Evolutionary conservation across 2,329 filamentous ascomycete genomes (phyloP).

Genomic region (Aspergillus sergii): DNA sequence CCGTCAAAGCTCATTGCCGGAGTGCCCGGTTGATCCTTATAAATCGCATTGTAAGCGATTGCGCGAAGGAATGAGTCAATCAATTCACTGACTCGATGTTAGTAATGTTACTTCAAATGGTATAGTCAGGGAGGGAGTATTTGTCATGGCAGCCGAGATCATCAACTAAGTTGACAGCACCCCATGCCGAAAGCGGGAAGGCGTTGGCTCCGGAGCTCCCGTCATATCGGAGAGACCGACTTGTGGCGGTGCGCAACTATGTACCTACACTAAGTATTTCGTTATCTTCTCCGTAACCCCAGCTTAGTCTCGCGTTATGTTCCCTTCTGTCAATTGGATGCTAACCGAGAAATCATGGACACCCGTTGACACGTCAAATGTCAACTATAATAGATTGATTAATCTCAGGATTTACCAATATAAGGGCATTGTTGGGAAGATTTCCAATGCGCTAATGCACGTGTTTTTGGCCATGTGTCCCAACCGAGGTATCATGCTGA

Average conservation of each 20-base stretch:
- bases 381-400: background rate
- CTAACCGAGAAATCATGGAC: background rate
- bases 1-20: background rate
- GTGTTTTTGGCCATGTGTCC: background rate
- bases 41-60: background rate
- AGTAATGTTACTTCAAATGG: background rate
- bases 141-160: background rate
- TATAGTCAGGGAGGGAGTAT: background rate
- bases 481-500: background rate
- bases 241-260: background rate
- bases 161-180: background rate
- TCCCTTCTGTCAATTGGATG: background rate
- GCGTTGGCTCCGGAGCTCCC: background rate
- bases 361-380: slow-evolving; percentile 2
- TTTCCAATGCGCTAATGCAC: background rate
- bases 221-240: background rate
- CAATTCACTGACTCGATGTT: background rate
- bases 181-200: background rate
- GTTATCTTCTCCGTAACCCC: background rate
- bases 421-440: background rate
- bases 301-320: background rate
- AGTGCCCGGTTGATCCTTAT: background rate
- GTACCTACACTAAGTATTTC: too few relatives aligned
- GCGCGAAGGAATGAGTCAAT: background rate
- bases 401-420: background rate